Conservation (phyloP, 2,329 filamentous ascomycete species). For the Cercospora janseana region DNA sequence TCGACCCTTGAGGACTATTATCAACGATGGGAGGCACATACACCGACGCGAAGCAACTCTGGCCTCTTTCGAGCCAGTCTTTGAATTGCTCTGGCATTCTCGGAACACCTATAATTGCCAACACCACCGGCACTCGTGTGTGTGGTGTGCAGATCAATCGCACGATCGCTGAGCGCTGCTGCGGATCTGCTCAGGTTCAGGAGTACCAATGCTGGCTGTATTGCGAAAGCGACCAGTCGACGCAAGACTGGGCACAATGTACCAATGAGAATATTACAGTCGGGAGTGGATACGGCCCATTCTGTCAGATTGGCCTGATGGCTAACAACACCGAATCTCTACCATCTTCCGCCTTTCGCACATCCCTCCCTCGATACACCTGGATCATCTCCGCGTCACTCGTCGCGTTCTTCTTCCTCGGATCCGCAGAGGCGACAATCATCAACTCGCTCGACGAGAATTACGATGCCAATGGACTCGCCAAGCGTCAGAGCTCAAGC, state of each 20-base stretch:
- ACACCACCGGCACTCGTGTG: slow-evolving; percentile 6
- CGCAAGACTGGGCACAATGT: slow-evolving; percentile 1
- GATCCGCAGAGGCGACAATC: slow-evolving; percentile 8
- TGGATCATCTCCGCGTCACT: slow-evolving; percentile 10
- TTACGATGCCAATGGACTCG: not conserved
- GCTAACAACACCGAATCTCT: slow-evolving; percentile 9
- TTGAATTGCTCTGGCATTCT: slow-evolving; percentile 4
- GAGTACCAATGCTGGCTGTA: slow-evolving; percentile 21
- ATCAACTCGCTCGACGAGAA: slow-evolving; percentile 14
- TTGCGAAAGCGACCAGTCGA: not conserved
- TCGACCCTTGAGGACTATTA: too few relatives aligned
- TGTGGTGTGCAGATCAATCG: slow-evolving; percentile 5
- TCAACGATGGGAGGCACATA: slow-evolving; percentile 1
- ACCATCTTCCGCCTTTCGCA: not conserved
- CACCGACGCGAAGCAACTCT: not conserved
- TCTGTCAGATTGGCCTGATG: slow-evolving; percentile 10
- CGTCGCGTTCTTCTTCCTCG: slow-evolving; percentile 10
- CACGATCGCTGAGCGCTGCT: slow-evolving; percentile 7
- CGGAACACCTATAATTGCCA: slow-evolving; percentile 3
- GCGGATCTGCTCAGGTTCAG: slow-evolving; percentile 4
- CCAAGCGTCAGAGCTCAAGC: slow-evolving; percentile 10
- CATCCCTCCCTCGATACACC: slow-evolving; percentile 4
- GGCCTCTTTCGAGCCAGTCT: not conserved
- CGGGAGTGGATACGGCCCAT: not conserved
- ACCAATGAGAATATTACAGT: not conserved